Evolutionary conservation across 2,329 filamentous ascomycete genomes (phyloP).

Genomic region (Ceratocystis albifundus): DNA sequence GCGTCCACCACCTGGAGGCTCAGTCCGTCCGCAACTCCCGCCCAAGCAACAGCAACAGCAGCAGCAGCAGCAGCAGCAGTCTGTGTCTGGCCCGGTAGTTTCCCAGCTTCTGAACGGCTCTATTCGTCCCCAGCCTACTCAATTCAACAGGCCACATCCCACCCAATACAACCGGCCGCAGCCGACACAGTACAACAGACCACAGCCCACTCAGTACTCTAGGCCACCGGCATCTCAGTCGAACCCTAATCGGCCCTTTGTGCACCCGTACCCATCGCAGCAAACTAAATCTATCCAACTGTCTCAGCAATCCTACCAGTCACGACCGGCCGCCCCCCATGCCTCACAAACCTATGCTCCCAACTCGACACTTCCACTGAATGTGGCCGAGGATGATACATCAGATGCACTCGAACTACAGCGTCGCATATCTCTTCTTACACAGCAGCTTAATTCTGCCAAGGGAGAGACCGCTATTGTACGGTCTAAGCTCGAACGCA

Average conservation of each 20-base stretch:
- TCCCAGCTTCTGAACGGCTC: slow-evolving; percentile 10
- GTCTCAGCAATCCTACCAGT: background rate
- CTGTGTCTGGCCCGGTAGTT: slow-evolving; percentile 12
- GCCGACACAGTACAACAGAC: background rate
- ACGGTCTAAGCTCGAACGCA: slow-evolving; percentile 56
- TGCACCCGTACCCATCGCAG: slow-evolving; percentile 9
- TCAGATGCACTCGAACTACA: background rate
- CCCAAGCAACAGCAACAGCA: slow-evolving; percentile 23
- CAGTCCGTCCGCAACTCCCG: slow-evolving; percentile 18
- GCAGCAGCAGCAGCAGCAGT: slow-evolving; percentile 24
- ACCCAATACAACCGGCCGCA: slow-evolving; percentile 33
- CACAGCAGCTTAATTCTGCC: slow-evolving; percentile 45
- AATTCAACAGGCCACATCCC: slow-evolving; percentile 29
- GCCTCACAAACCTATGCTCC: background rate
- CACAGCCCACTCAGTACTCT: background rate
- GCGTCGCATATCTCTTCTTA: background rate
- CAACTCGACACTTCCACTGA: background rate
- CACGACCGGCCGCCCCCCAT: background rate
- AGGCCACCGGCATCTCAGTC: background rate
- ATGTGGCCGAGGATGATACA: background rate
- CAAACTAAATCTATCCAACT: background rate
- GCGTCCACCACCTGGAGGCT: slow-evolving; percentile 2
- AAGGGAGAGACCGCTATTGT: slow-evolving; percentile 64
- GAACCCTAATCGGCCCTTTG: slow-evolving; percentile 13
- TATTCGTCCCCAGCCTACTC: slow-evolving; percentile 26